These are phyloP conservation scores for Penicillium atrosanguineum DNA, from an alignment of 495 filamentous ascomycete genomes.

Conservation along the genomic window DNA sequence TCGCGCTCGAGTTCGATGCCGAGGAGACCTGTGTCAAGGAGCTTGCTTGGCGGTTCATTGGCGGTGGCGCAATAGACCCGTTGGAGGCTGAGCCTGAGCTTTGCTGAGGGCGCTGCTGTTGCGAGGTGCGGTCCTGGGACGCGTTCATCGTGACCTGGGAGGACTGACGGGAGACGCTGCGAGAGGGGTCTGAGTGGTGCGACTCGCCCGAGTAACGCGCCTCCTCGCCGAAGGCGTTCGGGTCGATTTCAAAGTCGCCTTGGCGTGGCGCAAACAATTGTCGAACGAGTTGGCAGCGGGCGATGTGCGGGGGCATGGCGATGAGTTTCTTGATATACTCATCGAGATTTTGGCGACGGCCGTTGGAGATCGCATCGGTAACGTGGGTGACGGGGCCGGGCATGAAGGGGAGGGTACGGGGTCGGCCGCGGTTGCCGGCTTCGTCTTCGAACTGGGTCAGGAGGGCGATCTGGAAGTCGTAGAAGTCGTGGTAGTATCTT, in stretches of 20 bases:
- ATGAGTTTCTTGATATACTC: slow-evolving; percentile 92
- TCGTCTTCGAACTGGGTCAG: slow-evolving; percentile 92
- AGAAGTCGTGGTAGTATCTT: slow-evolving; percentile 96
- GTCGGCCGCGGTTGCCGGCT: slow-evolving; percentile 74
- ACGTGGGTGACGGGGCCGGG: slow-evolving; percentile 97
- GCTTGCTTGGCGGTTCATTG: slow-evolving; percentile 70
- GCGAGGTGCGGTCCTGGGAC: slow-evolving; percentile 56
- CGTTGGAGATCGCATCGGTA: slow-evolving; percentile 94
- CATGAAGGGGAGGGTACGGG: slow-evolving; percentile 93
- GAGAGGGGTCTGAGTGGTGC: slow-evolving; percentile 59
- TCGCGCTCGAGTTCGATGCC: slow-evolving; percentile 46
- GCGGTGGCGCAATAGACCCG: slow-evolving; percentile 34
- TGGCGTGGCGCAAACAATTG: slow-evolving; percentile 86
- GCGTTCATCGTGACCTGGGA: slow-evolving; percentile 69
- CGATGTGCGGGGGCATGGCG: slow-evolving; percentile 77
- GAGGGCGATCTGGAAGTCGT: slow-evolving; percentile 96
- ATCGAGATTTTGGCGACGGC: slow-evolving; percentile 84
- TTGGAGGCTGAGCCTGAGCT: slow-evolving; percentile 30
- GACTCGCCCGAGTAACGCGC: slow-evolving; percentile 69
- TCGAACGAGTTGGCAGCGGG: slow-evolving; percentile 76
- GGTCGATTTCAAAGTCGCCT: slow-evolving; percentile 90
- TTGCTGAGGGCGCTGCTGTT: slow-evolving; percentile 53
- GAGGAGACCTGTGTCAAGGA: slow-evolving; percentile 69
- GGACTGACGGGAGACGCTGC: slow-evolving; percentile 68
- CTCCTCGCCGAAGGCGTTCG: slow-evolving; percentile 60